Conservation (phyloP, 257 asterid species). For the Linderniella brevidens region DNA sequence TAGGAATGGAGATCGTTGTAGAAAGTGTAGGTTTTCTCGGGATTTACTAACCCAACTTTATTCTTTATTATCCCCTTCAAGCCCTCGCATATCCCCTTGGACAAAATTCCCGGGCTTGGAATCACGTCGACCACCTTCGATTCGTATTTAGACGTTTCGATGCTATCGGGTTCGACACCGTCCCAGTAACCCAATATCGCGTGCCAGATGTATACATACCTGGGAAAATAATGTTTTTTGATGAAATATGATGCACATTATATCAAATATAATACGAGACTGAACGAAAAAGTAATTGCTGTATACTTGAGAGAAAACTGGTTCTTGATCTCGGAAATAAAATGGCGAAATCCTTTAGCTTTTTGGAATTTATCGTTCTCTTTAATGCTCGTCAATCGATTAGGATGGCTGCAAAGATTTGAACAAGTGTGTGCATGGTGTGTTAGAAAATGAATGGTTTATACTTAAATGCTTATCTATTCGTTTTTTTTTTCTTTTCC, state of each 20-base stretch:
- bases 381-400: slow-evolving; percentile 55
- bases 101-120: slow-evolving; percentile 44
- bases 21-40: slow-evolving; percentile 49
- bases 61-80: slow-evolving; percentile 46
- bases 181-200: slow-evolving; percentile 88
- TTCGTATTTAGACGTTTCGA: slow-evolving; percentile 46
- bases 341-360: slow-evolving; percentile 48
- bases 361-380: slow-evolving; percentile 59
- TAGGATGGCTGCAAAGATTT: slow-evolving; percentile 11
- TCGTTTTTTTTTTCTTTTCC: too few species aligned
- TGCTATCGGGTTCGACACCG: slow-evolving; percentile 57
- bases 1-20: slow-evolving; percentile 67
- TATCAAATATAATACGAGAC: too few species aligned
- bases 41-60: slow-evolving; percentile 70
- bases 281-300: slow-evolving; percentile 12
- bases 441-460: too few species aligned
- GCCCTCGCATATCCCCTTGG: slow-evolving; percentile 56
- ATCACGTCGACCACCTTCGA: slow-evolving; percentile 48
- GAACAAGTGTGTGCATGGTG: too few species aligned
- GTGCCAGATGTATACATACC: slow-evolving; percentile 75
- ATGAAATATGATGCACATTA: slow-evolving; percentile 52
- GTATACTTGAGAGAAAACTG: slow-evolving; percentile 43
- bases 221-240: slow-evolving; percentile 43
- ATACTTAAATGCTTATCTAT: too few species aligned
- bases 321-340: slow-evolving; percentile 46